These are phyloP conservation scores for Cephalotrichum gorgonifer DNA, from an alignment of 2,329 filamentous ascomycete species.

Conservation along the genomic window DNA sequence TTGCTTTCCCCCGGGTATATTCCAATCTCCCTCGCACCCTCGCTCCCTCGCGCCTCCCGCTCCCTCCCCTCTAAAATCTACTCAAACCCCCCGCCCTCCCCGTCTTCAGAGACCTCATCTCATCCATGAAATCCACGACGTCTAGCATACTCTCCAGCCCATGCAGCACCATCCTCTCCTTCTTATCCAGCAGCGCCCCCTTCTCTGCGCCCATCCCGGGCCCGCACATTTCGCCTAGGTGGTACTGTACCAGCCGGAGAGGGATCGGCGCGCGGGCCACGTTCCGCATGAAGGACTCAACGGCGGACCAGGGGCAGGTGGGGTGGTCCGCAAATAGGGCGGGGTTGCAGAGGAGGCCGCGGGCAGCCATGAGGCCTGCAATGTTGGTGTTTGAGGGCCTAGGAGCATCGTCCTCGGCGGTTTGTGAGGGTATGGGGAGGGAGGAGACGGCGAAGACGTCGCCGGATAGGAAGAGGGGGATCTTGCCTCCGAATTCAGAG, in stretches of 20 bases:
- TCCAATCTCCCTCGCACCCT: neutral
- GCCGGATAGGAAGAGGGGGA: constrained; percentile 59
- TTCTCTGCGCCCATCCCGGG: constrained; percentile 45
- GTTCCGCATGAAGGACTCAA: constrained; percentile 52
- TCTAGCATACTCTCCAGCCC: constrained; percentile 43
- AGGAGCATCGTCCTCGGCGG: constrained; percentile 13
- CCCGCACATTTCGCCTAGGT: constrained; percentile 56
- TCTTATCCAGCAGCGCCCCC: constrained; percentile 40
- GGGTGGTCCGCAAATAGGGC: constrained; percentile 50
- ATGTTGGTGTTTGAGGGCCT: constrained; percentile 34
- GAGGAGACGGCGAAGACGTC: constrained; percentile 51
- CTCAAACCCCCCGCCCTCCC: neutral
- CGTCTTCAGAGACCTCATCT: constrained; percentile 25
- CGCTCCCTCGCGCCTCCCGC: too few relatives aligned
- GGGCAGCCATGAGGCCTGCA: constrained; percentile 59
- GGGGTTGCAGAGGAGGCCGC: constrained; percentile 58
- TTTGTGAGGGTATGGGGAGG: constrained; percentile 26
- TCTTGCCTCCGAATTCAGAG: constrained; percentile 36
- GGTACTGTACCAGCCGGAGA: constrained; percentile 53
- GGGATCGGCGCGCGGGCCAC: constrained; percentile 48
- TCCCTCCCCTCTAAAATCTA: neutral
- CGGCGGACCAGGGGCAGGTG: constrained; percentile 50
- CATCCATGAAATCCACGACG: constrained; percentile 50
- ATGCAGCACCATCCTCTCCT: constrained; percentile 41
- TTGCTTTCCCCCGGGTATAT: neutral